These are phyloP conservation scores for Vachellia collinsii DNA, from an alignment of 306 rosid genomes.

Conservation along the genomic window DNA sequence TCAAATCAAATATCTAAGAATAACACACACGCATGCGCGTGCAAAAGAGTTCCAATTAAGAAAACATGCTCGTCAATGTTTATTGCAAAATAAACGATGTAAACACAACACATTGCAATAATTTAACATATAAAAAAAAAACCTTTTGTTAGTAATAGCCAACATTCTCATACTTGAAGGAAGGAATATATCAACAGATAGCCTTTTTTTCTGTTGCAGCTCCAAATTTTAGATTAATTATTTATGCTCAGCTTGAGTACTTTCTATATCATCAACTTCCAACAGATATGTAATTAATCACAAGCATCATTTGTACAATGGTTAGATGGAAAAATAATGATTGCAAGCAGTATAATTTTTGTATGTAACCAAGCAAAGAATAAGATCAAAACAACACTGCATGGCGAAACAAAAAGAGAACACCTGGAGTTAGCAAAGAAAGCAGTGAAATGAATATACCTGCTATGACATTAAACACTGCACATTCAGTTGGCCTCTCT, in stretches of 20 bases:
- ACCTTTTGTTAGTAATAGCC: background rate
- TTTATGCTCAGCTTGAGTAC: conserved; percentile 23
- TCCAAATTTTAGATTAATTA: conserved; percentile 11
- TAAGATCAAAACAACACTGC: conserved; percentile 30
- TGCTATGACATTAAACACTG: conserved; percentile 83
- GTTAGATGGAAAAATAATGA: background rate
- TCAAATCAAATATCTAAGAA: conserved; percentile 26
- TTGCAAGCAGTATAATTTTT: background rate
- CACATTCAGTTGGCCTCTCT: conserved; percentile 95
- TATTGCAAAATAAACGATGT: background rate
- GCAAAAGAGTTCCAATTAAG: conserved; percentile 12
- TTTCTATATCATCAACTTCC: conserved; percentile 17
- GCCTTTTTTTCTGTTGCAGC: conserved; percentile 1
- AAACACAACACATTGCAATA: background rate
- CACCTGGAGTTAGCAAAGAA: conserved; percentile 13
- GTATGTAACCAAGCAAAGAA: conserved; percentile 24
- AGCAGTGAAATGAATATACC: conserved; percentile 57
- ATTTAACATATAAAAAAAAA: background rate
- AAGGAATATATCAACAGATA: conserved; percentile 17
- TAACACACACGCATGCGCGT: background rate
- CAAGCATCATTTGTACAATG: conserved; percentile 13
- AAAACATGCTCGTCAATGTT: conserved; percentile 16
- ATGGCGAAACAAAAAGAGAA: conserved; percentile 12
- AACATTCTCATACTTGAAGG: conserved; percentile 18
- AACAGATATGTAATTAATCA: conserved; percentile 11